Percentiles rank a stretch among this genome's conserved stretches.
phyloP scores from a whole-genome alignment of 176 grass and related monocot genomes.

The Rhynchospora pubera region DNA sequence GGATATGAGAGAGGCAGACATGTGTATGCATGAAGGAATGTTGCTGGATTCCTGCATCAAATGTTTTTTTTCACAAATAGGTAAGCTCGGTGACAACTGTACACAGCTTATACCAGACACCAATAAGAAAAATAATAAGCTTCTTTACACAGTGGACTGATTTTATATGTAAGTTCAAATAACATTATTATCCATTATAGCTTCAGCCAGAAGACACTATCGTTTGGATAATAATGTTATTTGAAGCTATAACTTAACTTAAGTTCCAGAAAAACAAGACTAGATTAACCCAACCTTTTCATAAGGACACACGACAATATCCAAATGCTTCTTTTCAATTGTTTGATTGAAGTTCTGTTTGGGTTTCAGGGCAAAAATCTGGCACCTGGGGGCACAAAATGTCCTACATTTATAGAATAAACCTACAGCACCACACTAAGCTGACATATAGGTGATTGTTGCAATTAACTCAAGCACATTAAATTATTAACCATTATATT shows the following conservation, averaged over 20 bases:
- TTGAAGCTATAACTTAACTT: no score
- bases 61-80: not conserved
- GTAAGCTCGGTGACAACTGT: not conserved
- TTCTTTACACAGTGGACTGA: not conserved
- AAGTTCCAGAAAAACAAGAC: not conserved
- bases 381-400: not conserved
- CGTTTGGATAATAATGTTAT: no score
- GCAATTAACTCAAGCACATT: not conserved
- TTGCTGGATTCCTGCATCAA: conserved; percentile 74
- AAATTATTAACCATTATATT: not conserved
- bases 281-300: not conserved
- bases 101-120: not conserved
- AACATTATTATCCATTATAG: not conserved
- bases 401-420: not conserved
- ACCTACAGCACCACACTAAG: not conserved
- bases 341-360: not conserved
- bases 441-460: not conserved
- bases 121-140: not conserved
- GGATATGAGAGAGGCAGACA: conserved; percentile 74
- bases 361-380: not conserved
- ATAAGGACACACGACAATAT: not conserved
- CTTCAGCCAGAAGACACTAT: not conserved
- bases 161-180: not conserved
- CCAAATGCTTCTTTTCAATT: not conserved
- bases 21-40: conserved; percentile 98